Evolutionary conservation across 2,329 filamentous ascomycete species (phyloP), one percentile per base, ranked within the genome.

Genomic region (Graphilbum sp.): DNA sequence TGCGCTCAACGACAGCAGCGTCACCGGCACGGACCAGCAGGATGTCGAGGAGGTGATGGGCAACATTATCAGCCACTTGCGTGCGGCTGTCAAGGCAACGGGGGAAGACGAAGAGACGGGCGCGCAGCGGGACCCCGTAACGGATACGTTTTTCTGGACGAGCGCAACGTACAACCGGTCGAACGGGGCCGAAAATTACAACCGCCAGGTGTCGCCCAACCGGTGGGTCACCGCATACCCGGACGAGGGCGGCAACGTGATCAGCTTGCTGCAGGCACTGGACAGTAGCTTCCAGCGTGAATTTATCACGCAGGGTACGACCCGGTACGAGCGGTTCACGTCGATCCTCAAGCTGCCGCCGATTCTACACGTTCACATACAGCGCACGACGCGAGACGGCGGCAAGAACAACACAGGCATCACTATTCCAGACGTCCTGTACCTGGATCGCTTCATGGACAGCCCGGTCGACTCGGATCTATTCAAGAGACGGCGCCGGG

Each of bases 41-140:
- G 90, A 98, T 57, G 88, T 95, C 5, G 86, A 86, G 12, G 90
- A 98, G 57, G 88, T 95, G 34, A 87, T 95, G 61, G 85, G 85
- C 41, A 90, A 88, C 50, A 82, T 94, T 20, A 73, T 95, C 41
- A 86, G 88, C 51, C 80, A 90, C 36, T 65, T 95, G n/a, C 82
- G 90, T 50, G 86, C 83, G 37, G 87, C 88, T 3, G 87, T 96
- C 51, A 76, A 70, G 41, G 72, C 84, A 6, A 69, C 68, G n/a
- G 70, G 68, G 4, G 62, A 71, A 25, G 73, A 83, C 42, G 55
- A 61, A 41, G 59, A 67, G 7, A 69, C 55, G 23, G 80, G 79
- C 3, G 79, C 92, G 45, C 88, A 95, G 55, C 60, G 76, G 17
- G 90, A 96, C 53, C 67, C 74, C 40, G 74, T 94, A 44, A 85